phyloP scores from a whole-genome alignment of 2,329 filamentous ascomycete species.

The Xylariaceae sp. region DNA sequence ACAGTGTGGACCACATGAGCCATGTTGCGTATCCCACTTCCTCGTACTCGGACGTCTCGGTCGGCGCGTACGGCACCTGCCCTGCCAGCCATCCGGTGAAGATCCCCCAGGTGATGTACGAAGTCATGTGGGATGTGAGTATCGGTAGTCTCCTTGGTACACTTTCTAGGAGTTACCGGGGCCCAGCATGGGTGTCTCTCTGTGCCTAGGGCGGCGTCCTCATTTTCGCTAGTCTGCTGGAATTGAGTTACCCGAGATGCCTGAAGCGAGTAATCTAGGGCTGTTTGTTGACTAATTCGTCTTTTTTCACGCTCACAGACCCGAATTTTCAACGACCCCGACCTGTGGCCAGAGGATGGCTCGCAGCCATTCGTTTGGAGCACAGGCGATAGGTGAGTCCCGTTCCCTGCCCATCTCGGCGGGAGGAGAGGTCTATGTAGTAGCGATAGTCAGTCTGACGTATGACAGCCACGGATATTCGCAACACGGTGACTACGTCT shows the following conservation, averaged over 20 bases:
- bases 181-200: not conserved
- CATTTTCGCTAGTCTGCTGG: no score
- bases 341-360: slow-evolving; percentile 25
- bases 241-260: no score
- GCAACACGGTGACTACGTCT: slow-evolving; percentile 37
- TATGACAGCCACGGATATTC: slow-evolving; percentile 19
- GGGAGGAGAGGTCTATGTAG: no score
- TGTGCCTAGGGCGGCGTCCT: not conserved
- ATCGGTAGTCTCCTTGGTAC: not conserved
- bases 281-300: no score
- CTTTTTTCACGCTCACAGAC: slow-evolving; percentile 19
- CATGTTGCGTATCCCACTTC: slow-evolving; percentile 46
- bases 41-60: slow-evolving; percentile 28
- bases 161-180: no score
- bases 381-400: slow-evolving; percentile 20
- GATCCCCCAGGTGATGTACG: slow-evolving; percentile 48
- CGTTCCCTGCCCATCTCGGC: not conserved
- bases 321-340: slow-evolving; percentile 23
- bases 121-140: slow-evolving; percentile 48
- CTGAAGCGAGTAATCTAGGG: no score
- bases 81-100: slow-evolving; percentile 46
- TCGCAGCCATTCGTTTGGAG: slow-evolving; percentile 30
- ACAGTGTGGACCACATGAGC: slow-evolving; percentile 42
- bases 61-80: slow-evolving; percentile 36
- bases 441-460: no score